Evolutionary conservation across 2,329 filamentous ascomycete genomes (phyloP).

Genomic region (Pseudogymnoascus sp.): DNA sequence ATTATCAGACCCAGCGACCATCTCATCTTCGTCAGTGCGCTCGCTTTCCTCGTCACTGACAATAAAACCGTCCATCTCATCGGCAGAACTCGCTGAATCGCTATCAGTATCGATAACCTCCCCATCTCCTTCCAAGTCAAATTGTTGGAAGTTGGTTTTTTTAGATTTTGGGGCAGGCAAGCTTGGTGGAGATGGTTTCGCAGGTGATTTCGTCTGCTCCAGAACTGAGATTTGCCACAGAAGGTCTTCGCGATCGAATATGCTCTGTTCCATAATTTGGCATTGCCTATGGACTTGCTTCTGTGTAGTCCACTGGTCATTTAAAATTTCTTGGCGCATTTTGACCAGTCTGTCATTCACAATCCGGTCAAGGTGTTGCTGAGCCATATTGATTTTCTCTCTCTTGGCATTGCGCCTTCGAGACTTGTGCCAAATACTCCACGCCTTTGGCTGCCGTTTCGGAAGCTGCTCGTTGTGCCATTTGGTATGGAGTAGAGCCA

Average conservation of each 20-base stretch:
- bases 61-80: slow-evolving; percentile 42
- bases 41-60: slow-evolving; percentile 27
- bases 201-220: slow-evolving; percentile 34
- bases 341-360: slow-evolving; percentile 43
- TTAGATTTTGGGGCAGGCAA: slow-evolving; percentile 5
- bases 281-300: slow-evolving; percentile 48
- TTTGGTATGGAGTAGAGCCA: slow-evolving; percentile 39
- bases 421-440: slow-evolving; percentile 52
- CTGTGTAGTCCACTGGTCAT: slow-evolving; percentile 43
- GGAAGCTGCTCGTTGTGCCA: slow-evolving; percentile 56
- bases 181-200: slow-evolving; percentile 17
- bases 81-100: slow-evolving; percentile 31
- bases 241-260: slow-evolving; percentile 51
- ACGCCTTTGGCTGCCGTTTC: slow-evolving; percentile 47
- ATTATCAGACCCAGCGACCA: slow-evolving; percentile 16
- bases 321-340: slow-evolving; percentile 43
- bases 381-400: slow-evolving; percentile 37
- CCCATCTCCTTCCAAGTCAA: slow-evolving; percentile 16
- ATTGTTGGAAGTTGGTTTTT: neutral
- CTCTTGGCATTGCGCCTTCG: slow-evolving; percentile 34
- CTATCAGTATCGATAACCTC: slow-evolving; percentile 20
- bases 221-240: slow-evolving; percentile 43
- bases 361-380: slow-evolving; percentile 35
- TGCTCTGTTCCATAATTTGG: slow-evolving; percentile 51
- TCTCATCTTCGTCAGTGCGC: slow-evolving; percentile 8